Conservation (phyloP, 1,139 yeast genomes). For the Yamadazyma sp. region DNA sequence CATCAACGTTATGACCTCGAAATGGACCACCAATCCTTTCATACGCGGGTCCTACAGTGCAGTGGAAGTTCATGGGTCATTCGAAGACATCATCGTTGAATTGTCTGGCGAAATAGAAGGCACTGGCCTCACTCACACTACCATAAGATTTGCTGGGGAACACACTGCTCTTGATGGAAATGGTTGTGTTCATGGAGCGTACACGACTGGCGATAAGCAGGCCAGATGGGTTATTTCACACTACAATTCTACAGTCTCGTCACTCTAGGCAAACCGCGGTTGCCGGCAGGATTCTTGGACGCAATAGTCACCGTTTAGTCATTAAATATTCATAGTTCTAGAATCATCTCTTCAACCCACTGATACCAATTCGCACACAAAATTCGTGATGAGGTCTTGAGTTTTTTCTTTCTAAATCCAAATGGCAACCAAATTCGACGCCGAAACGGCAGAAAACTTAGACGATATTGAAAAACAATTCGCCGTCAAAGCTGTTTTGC, state of each 20-base stretch:
- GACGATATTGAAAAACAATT: conserved; percentile 89
- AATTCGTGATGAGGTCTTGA: not conserved
- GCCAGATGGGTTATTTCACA: conserved; percentile 48
- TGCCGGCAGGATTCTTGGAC: no score
- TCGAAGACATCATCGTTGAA: conserved; percentile 54
- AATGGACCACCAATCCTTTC: conserved; percentile 72
- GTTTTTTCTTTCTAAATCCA: not conserved
- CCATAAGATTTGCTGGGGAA: conserved; percentile 81
- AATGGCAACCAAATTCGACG: conserved; percentile 39
- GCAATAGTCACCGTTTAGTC: no score
- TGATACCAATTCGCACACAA: not conserved
- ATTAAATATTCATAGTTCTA: no score
- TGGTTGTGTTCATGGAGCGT: conserved; percentile 85
- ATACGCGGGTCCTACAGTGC: conserved; percentile 78
- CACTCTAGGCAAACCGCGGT: no score
- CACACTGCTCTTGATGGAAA: conserved; percentile 75
- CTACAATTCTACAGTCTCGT: conserved; percentile 1
- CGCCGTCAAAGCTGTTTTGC: conserved; percentile 96
- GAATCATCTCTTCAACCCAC: no score
- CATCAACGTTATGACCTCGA: conserved; percentile 50
- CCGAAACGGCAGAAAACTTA: conserved; percentile 58
- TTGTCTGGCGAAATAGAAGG: conserved; percentile 53
- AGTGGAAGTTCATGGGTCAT: conserved; percentile 65
- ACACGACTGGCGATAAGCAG: conserved; percentile 70
- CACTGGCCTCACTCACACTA: conserved; percentile 38